Evolutionary conservation across 257 asterid species (phyloP), one percentile per base, ranked within the genome.

Genomic region (Lycium ferocissimum): DNA sequence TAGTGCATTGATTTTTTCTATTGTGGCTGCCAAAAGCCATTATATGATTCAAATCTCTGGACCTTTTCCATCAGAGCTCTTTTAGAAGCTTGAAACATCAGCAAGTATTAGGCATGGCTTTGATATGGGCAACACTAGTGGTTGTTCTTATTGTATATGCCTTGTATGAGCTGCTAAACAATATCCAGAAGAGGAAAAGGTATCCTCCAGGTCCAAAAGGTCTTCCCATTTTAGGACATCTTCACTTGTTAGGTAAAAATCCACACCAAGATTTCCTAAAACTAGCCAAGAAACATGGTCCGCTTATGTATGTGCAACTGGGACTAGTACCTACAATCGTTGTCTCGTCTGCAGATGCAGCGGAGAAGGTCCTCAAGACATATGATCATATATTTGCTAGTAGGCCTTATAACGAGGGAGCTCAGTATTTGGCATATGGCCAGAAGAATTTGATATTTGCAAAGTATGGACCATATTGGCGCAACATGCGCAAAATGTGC

Each of bases 371-470:
- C 4, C 71, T 65, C 40, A 65, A 65, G 18, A 65, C 43, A 9
- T 65, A 65, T 65, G 71, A 65, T 26, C 71, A 65, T 26, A 65
- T 65, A 40, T 65, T 65, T 65, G 43, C 71, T 26, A 65, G 18
- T 65, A 65, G 71, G 18, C 71, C 71, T 65, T 2, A 26, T 33
- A 65, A 4, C 7, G 43, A 65, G 71, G 43, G 4, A 26, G 40
- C 71, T 0, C 54, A 26, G 9, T 65, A 65, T 65, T 65, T 65
- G 43, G 17, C 71, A 12, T 65, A 65, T 65, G 43, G 40, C 6
- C 43, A 65, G 71, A 65, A 65, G 71, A 26, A 65, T 26, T 6
- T 65, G 72, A 65, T 65, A 65, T 11, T 33, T 12, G 72, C 10
- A 65, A 65, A 12, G 40, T 33, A 65, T 11, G 72, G 72, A 26